A percentile compares a stretch with the other conserved stretches of the same genome.
Conservation (phyloP, 2,329 filamentous ascomycete genomes). For the Pseudogymnoascus sp. region DNA sequence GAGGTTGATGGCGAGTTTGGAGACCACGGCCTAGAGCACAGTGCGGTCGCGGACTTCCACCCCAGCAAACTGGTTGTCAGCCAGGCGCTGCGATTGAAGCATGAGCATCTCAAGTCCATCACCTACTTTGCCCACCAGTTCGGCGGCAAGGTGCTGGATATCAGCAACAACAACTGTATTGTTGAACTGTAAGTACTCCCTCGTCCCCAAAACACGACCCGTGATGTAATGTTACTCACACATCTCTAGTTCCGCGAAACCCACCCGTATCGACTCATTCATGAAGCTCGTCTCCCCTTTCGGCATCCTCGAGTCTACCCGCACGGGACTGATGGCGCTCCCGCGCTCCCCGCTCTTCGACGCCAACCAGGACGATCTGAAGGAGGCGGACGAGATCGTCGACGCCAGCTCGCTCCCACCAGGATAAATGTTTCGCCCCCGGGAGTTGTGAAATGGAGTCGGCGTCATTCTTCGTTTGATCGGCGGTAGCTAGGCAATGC, state of each 20-base stretch:
- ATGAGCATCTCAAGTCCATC: constrained; percentile 92
- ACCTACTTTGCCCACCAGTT: constrained; percentile 97
- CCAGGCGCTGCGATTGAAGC: constrained; percentile 90
- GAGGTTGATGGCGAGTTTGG: constrained; percentile 37
- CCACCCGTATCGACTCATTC: constrained; percentile 89
- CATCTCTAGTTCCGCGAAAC: constrained; percentile 70
- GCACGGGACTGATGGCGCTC: constrained; percentile 93
- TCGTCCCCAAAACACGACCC: background rate
- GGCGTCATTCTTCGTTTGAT: constrained; percentile 9
- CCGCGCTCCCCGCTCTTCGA: constrained; percentile 83
- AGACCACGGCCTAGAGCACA: constrained; percentile 24
- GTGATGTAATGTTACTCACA: constrained; percentile 20
- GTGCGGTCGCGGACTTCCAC: constrained; percentile 61
- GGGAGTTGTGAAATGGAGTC: constrained; percentile 3
- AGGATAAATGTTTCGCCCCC: constrained; percentile 47
- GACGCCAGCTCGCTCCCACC: constrained; percentile 91
- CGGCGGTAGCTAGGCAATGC: constrained; percentile 1
- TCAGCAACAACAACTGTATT: constrained; percentile 97
- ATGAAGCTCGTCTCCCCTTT: constrained; percentile 92
- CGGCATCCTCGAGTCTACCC: constrained; percentile 90
- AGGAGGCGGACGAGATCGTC: constrained; percentile 90
- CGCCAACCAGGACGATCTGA: constrained; percentile 61
- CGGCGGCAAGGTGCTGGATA: constrained; percentile 93
- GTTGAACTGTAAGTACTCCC: constrained; percentile 73
- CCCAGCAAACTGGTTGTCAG: constrained; percentile 77